These are phyloP conservation scores for Syncephalastrum racemosum DNA, from an alignment of 371 early-diverging fungal genomes.

Conservation along the genomic window DNA sequence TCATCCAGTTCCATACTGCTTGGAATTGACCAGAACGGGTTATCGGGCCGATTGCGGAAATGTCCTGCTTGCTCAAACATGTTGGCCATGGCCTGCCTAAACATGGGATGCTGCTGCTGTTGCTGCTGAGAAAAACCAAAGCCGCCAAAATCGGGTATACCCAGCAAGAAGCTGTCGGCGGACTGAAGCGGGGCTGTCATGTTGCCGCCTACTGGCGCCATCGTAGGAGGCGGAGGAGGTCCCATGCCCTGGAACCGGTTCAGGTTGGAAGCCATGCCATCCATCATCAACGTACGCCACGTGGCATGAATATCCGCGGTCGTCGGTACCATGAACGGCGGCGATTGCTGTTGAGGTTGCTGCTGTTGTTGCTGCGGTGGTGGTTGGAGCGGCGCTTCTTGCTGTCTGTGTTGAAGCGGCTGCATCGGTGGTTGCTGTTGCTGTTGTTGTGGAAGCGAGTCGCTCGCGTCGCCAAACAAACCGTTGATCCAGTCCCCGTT, in stretches of 20 bases:
- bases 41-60: slow-evolving; percentile 45
- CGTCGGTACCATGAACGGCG: too few relatives aligned
- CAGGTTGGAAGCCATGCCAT: too few relatives aligned
- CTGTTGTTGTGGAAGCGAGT: slow-evolving; percentile 1
- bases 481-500: slow-evolving; percentile 48
- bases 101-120: slow-evolving; percentile 6
- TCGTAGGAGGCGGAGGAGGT: too few relatives aligned
- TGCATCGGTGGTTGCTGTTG: slow-evolving; percentile 2
- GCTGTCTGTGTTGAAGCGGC: slow-evolving; percentile 9
- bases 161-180: slow-evolving; percentile 14
- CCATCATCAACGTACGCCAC: too few relatives aligned
- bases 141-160: slow-evolving; percentile 14
- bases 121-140: neutral
- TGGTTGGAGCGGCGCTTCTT: slow-evolving; percentile 6
- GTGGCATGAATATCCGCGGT: too few relatives aligned
- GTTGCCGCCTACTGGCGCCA: slow-evolving; percentile 4
- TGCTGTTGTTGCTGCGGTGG: slow-evolving; percentile 15
- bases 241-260: neutral
- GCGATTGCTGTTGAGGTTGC: neutral
- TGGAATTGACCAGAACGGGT: slow-evolving; percentile 51
- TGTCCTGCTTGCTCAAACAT: slow-evolving; percentile 14
- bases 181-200: slow-evolving; percentile 13
- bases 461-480: slow-evolving; percentile 13
- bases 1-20: slow-evolving; percentile 48
- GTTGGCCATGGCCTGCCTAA: neutral